Base-by-base conservation (phyloP, 306 rosid genomes). In the Quercus engelmannii region DNA sequence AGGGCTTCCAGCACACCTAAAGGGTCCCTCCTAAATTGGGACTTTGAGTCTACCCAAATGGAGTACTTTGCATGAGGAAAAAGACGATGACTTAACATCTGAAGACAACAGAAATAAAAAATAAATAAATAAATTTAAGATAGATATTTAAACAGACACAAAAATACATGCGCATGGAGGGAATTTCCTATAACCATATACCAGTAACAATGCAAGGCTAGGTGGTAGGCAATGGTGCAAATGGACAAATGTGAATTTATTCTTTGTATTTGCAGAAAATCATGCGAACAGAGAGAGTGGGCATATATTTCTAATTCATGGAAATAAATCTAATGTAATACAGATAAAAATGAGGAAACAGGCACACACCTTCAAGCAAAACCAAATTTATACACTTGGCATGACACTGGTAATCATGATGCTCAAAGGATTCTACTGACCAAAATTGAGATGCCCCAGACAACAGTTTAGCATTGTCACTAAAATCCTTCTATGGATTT, bases 21-120 rank as follows among this genome's bases (percentile, higher is more conserved):
- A 35, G 99, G 98, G 69, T 93, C 99, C 83, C 98, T 95, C 82
- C 99, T 85, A 78, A 95, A 95, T 75, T 93, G 99, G 84, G 98
- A 91, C 86, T 95, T 93, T 15, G 99, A 93, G 78, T 95, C 99
- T 55, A 95, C 98, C 98, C 98, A 95, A 76, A 95, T 90, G 67
- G 98, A 95, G 91, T 91, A 93, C 80, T 91, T 90, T 59, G 94
- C 92, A 83, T 84, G 83, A 72, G 99, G 98, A 82, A 95, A 95
- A 80, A 95, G 96, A 30, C 96, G 97, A 87, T 95, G 99, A 30
- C 90, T 89, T 85, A 95, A 80, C 98, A 95, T 93, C 97, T 93
- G 88, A 83, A 52, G 74, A 72, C 78, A 83, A 61, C n/a, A 41
- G 46, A 41, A 41, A 41, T 7, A 41, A 41, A 38, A 63, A 15